Evolutionary conservation across 2,329 filamentous ascomycete species (phyloP), one percentile per base, ranked within the genome.

Genomic region (Colletotrichum melonis): DNA sequence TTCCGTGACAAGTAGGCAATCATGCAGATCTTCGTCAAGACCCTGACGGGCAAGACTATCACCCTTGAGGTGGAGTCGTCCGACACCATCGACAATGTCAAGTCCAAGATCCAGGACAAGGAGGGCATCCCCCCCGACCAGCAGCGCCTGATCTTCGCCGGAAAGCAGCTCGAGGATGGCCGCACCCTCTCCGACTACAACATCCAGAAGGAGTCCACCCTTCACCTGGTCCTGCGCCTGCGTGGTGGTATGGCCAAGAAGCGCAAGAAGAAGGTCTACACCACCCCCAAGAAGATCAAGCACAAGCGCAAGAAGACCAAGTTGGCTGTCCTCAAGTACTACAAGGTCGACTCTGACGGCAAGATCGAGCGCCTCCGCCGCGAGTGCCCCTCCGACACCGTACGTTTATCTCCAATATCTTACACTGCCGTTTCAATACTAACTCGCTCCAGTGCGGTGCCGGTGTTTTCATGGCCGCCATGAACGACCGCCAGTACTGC

Each of bases 291-390:
- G 95, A 99, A 99, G 95, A 99, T 99, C 94, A 99, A 99, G 97
- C 97, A 99, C 93, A 99, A 99, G 95, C 94, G 95, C 91, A 99
- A 98, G 95, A 99, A 99, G 96, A 98, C 94, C 92, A 99, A 99
- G 94, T 90, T 99, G 87, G 97, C 97, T 83, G 96, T 99, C 81
- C 95, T 99, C 88, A 99, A 99, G 93, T 99, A 99, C 94, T 99
- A 99, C 94, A 99, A 99, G 94, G 97, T 99, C 82, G 97, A 98
- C 88, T 95, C 94, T 82, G 97, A 99, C 84, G 97, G 97, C 88
- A 98, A 98, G 93, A 98, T 99, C 83, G 97, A 99, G 94, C 97
- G 97, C 84, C 93, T 99, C 80, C 92, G 97, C 86, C 92, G 97
- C 88, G 97, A 99, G 92, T 99, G 97, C 91, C 97, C 97, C 79